Conservation (phyloP, 441 rosid genomes). For the Jatropha multifida region DNA sequence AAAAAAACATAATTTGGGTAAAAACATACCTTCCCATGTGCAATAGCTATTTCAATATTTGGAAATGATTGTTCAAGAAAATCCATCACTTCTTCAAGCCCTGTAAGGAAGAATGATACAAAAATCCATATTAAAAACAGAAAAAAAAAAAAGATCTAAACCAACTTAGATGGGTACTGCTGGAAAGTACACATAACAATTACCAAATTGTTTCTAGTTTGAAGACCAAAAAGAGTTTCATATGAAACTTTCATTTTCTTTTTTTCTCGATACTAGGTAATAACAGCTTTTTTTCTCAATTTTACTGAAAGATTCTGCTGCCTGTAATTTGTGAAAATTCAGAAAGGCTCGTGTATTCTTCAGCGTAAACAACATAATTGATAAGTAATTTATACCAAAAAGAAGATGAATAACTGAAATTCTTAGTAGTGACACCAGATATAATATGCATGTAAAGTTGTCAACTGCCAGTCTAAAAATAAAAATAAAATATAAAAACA, state of each 20-base stretch:
- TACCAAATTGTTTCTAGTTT: background rate
- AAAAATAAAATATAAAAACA: background rate
- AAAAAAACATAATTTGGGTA: conserved; percentile 7
- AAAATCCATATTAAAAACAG: conserved; percentile 5
- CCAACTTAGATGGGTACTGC: conserved; percentile 10
- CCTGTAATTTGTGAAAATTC: background rate
- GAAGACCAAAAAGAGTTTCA: background rate
- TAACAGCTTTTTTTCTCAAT: background rate
- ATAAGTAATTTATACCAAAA: background rate
- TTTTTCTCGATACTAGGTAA: background rate
- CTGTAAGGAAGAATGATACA: conserved; percentile 41
- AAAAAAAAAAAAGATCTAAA: conserved; percentile 13
- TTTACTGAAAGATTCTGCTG: background rate
- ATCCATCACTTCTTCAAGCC: conserved; percentile 85
- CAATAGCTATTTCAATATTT: conserved; percentile 76
- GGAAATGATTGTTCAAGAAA: conserved; percentile 80
- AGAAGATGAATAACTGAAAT: conserved; percentile 7
- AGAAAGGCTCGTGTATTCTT: background rate
- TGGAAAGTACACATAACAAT: background rate
- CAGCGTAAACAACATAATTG: background rate
- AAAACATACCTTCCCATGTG: conserved; percentile 83
- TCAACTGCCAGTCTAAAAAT: background rate
- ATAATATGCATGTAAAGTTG: background rate
- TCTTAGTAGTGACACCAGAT: background rate
- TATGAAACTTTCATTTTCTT: background rate